Percentiles rank a stretch among this genome's conserved stretches.
Conservation (phyloP, 768 basidiomycete genomes). For the Dictyophora rubrovolvata region DNA sequence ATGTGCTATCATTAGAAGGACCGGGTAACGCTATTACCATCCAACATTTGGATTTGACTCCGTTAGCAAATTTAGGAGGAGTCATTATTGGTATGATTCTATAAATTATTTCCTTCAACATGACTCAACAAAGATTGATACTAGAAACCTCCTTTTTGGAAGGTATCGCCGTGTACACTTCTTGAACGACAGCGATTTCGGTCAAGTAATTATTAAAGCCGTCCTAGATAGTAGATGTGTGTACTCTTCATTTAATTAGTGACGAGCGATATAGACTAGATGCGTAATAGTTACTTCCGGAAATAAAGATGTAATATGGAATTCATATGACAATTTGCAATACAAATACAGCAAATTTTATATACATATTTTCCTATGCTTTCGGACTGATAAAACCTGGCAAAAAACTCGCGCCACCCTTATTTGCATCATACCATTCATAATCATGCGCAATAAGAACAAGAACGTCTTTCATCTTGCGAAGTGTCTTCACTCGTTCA, state of each 20-base stretch:
- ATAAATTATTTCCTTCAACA: neutral
- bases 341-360: too few relatives aligned
- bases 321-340: too few relatives aligned
- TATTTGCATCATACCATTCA: slow-evolving; percentile 40
- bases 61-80: neutral
- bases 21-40: slow-evolving; percentile 21
- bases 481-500: slow-evolving; percentile 27
- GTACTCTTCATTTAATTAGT: too few relatives aligned
- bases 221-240: too few relatives aligned
- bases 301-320: too few relatives aligned
- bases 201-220: too few relatives aligned
- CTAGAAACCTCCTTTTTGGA: too few relatives aligned
- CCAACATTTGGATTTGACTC: slow-evolving; percentile 5
- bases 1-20: slow-evolving; percentile 28
- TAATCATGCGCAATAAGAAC: slow-evolving; percentile 46
- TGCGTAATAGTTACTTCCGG: too few relatives aligned
- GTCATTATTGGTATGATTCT: slow-evolving; percentile 5
- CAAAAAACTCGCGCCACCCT: slow-evolving; percentile 31
- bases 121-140: too few relatives aligned
- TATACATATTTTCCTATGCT: neutral
- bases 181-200: too few relatives aligned
- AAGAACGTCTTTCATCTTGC: slow-evolving; percentile 28
- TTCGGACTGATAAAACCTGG: slow-evolving; percentile 10
- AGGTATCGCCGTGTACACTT: too few relatives aligned
- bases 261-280: too few relatives aligned